Evolutionary conservation across 495 filamentous ascomycete species (phyloP), one percentile per base, ranked within the genome.

Genomic region (Xylaria nigripes): DNA sequence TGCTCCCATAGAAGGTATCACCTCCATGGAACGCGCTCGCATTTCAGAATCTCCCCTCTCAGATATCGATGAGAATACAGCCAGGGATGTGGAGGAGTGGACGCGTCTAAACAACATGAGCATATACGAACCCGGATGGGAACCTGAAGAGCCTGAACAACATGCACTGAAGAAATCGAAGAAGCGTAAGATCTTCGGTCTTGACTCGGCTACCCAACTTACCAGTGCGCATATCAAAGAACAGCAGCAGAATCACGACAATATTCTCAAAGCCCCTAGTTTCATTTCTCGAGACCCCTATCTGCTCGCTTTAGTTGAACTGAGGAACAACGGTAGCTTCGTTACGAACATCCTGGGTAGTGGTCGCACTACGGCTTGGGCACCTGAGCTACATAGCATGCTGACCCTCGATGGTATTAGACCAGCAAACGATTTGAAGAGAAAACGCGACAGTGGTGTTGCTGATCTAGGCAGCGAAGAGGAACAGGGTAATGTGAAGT

Each of bases 361-460:
- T 51, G 86, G 82, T 18, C 83, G 87, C 54, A 85, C 83, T 50
- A 78, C 77, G 57, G 82, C 79, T 22, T 95, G 88, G 89, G 93
- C 93, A 12, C 93, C 91, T 3, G 93, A 98, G 69, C 79, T 98
- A 6, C 84, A 88, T 56, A 87, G 83, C 8, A 77, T 98, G 48
- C 68, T 96, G 22, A 92, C 89, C 30, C 75, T 96, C 29, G 88
- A 91, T 54, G 79, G 86, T 9, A 81, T 96, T 16, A 81, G 84
- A 51, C 82, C 80, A 45, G 77, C 84, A 12, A 86, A 87, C 44
- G 89, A 93, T 36, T 76, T 93, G 44, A 98, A 97, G 80, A 75
- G 94, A 50, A 98, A 98, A 77, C 84, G 93, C 36, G 93, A 95
- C 66, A 89, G 83, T 59, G 91, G 89, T 9, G 80, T 94, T 49